These are phyloP conservation scores for Pythium dissimile DNA, from an alignment of 352 stramenopile genomes.

Conservation along the genomic window DNA sequence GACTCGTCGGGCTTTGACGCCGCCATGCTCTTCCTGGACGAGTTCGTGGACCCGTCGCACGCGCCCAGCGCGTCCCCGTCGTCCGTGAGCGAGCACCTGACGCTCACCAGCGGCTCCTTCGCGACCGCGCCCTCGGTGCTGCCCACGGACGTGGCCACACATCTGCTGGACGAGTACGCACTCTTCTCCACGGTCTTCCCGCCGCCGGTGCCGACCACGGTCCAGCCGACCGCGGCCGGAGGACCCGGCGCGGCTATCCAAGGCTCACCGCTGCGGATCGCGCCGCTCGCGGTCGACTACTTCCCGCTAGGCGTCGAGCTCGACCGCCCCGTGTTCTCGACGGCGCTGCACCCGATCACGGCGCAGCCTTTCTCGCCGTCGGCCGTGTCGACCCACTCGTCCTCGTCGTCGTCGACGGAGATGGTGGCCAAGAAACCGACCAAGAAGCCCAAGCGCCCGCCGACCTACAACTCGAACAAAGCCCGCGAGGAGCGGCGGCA, in stretches of 20 bases:
- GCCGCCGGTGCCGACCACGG: neutral
- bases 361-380: conserved; percentile 11
- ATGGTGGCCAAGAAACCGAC: conserved; percentile 6
- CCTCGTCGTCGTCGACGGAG: neutral
- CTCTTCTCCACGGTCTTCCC: conserved; percentile 12
- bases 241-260: neutral
- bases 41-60: conserved; percentile 10
- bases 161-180: conserved; percentile 19
- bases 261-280: conserved; percentile 13
- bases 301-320: conserved; percentile 18
- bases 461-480: conserved; percentile 28
- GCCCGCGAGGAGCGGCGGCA: conserved; percentile 21
- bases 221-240: neutral
- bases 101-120: neutral
- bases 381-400: neutral
- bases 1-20: conserved; percentile 18
- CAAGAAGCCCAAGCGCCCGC: conserved; percentile 19
- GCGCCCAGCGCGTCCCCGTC: neutral
- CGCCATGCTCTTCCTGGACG: conserved; percentile 22
- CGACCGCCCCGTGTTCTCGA: conserved; percentile 8
- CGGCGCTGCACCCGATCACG: conserved; percentile 10
- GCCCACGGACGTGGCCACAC: neutral
- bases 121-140: neutral
- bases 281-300: conserved; percentile 20
- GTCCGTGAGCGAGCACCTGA: neutral